Evolutionary conservation across 148 eudicot genomes (phyloP).

Genomic region (Fagopyrum homotropicum): DNA sequence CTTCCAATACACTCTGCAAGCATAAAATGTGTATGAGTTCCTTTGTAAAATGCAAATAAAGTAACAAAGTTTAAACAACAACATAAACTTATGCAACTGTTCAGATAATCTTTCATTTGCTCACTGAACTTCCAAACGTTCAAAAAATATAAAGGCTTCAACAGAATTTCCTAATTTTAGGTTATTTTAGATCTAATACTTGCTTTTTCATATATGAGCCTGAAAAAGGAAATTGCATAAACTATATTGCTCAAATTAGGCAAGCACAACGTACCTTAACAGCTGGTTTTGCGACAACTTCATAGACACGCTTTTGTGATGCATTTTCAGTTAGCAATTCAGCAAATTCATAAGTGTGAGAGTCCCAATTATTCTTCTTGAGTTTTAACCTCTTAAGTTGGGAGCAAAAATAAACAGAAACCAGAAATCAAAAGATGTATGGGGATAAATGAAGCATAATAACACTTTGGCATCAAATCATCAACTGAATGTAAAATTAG

Average conservation of each 20-base stretch:
- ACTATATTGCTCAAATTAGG: neutral
- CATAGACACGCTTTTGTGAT: conserved; percentile 97
- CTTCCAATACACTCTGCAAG: conserved; percentile 85
- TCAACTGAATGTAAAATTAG: neutral
- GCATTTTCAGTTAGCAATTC: conserved; percentile 90
- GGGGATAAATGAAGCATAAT: neutral
- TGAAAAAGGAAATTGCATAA: neutral
- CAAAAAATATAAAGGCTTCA: neutral
- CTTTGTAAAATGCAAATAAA: neutral
- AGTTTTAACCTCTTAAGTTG: conserved; percentile 94
- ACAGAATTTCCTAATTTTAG: neutral
- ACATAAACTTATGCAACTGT: neutral
- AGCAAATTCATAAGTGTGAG: conserved; percentile 95
- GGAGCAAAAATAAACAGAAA: neutral
- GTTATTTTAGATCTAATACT: neutral
- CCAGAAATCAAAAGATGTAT: neutral
- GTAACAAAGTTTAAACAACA: neutral
- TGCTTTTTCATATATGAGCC: neutral
- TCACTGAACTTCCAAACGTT: neutral
- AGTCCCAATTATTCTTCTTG: conserved; percentile 97
- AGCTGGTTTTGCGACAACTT: conserved; percentile 99
- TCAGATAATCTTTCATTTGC: neutral
- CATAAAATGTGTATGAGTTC: conserved; percentile 15
- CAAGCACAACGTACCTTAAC: conserved; percentile 65
- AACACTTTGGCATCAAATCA: neutral